phyloP scores from a whole-genome alignment of 1,284 basidiomycete species.

The Sanghuangporus weigelae region DNA sequence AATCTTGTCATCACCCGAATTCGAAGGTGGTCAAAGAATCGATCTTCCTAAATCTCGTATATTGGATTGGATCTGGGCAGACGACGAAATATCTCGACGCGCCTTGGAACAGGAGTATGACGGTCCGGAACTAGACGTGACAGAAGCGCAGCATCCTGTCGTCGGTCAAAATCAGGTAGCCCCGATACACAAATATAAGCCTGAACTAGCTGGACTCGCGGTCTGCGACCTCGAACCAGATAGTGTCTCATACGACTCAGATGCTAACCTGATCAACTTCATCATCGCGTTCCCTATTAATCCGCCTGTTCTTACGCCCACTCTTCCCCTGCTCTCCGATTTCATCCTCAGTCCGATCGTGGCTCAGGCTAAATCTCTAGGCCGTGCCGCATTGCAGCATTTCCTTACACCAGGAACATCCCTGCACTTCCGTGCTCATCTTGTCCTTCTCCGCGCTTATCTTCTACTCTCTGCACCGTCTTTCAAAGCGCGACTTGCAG shows the following conservation, averaged over 20 bases:
- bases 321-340: conserved; percentile 50
- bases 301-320: conserved; percentile 60
- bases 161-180: not conserved
- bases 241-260: conserved; percentile 27
- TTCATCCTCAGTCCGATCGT: conserved; percentile 54
- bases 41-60: conserved; percentile 21
- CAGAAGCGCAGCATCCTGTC: not conserved
- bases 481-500: conserved; percentile 59
- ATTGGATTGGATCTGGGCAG: conserved; percentile 66
- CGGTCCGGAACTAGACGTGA: not conserved
- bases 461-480: conserved; percentile 58
- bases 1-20: conserved; percentile 56
- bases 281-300: conserved; percentile 48
- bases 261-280: conserved; percentile 38
- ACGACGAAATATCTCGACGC: conserved; percentile 37
- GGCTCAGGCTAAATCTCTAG: conserved; percentile 52
- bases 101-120: not conserved
- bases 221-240: conserved; percentile 68
- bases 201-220: conserved; percentile 31
- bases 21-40: conserved; percentile 32
- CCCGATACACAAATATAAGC: conserved; percentile 12
- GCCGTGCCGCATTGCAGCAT: conserved; percentile 51
- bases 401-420: conserved; percentile 51
- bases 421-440: conserved; percentile 57
- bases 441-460: conserved; percentile 62